These are phyloP conservation scores for Penicillium samsonianum DNA, from an alignment of 495 filamentous ascomycete species.

Conservation along the genomic window DNA sequence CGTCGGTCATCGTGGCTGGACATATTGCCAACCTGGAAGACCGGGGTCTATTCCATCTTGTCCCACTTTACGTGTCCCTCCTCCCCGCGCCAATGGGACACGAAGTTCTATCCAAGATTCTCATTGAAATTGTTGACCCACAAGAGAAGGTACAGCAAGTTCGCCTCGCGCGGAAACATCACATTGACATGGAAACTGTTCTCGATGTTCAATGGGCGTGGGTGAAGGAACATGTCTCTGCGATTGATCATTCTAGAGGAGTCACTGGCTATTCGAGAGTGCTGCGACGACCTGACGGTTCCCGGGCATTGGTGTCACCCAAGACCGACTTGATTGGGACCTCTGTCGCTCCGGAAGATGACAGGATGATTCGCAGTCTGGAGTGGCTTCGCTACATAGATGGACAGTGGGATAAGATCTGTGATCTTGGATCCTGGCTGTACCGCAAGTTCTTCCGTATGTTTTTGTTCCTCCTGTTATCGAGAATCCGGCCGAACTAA, in stretches of 20 bases:
- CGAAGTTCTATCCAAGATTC: slow-evolving; percentile 49
- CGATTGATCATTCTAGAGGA: slow-evolving; percentile 35
- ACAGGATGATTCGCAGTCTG: slow-evolving; percentile 71
- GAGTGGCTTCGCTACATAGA: slow-evolving; percentile 82
- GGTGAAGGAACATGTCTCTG: slow-evolving; percentile 37
- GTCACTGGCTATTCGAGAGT: slow-evolving; percentile 38
- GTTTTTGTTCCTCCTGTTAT: slow-evolving; percentile 7
- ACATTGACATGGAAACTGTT: slow-evolving; percentile 54
- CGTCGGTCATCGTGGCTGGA: slow-evolving; percentile 57
- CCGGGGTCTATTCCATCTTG: slow-evolving; percentile 66
- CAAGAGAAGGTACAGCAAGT: slow-evolving; percentile 51
- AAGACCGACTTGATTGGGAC: slow-evolving; percentile 67
- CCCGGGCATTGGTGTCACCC: slow-evolving; percentile 40
- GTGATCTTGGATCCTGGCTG: slow-evolving; percentile 62
- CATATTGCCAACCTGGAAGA: slow-evolving; percentile 79
- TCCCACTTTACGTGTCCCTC: slow-evolving; percentile 84
- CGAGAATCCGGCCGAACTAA: not conserved
- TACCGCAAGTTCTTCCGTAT: slow-evolving; percentile 60
- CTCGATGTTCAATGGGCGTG: slow-evolving; percentile 57
- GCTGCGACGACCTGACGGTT: slow-evolving; percentile 35
- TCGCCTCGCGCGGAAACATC: slow-evolving; percentile 53
- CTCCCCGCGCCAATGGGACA: slow-evolving; percentile 54
- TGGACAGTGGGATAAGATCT: slow-evolving; percentile 69
- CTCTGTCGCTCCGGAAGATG: slow-evolving; percentile 60
- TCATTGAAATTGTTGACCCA: slow-evolving; percentile 65